Conservation (phyloP, 306 rosid genomes). For the Vigna hirtella region DNA sequence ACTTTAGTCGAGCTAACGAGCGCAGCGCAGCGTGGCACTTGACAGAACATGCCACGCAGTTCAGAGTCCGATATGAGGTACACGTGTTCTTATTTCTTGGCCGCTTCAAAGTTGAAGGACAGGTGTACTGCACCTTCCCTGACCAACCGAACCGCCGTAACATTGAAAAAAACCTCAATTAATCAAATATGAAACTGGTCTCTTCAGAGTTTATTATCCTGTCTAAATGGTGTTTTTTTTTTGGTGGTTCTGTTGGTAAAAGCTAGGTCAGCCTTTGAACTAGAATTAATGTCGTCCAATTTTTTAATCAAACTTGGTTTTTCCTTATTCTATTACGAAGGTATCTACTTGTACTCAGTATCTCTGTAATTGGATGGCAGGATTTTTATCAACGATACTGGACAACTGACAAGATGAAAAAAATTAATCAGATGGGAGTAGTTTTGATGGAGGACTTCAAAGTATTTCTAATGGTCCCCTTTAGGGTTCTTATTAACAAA, state of each 20-base stretch:
- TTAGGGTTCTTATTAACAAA: too few relatives aligned
- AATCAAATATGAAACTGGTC: conserved; percentile 8
- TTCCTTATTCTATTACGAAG: background rate
- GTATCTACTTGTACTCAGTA: background rate
- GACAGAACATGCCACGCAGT: background rate
- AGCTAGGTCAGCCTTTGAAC: background rate
- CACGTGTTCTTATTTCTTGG: background rate
- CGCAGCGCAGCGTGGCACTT: background rate
- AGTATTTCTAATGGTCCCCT: too few relatives aligned
- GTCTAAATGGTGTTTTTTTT: too few relatives aligned
- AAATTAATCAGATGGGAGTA: background rate
- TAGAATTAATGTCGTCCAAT: background rate
- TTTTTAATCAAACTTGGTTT: background rate
- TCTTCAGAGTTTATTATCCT: too few relatives aligned
- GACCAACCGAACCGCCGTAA: background rate
- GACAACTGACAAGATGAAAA: conserved; percentile 9
- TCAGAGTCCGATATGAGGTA: background rate
- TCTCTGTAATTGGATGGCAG: background rate
- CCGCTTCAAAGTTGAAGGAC: conserved; percentile 10
- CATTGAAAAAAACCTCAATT: background rate
- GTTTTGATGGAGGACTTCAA: too few relatives aligned
- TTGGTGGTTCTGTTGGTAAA: background rate
- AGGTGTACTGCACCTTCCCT: background rate
- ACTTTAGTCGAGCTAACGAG: conserved; percentile 19
- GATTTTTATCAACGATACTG: conserved; percentile 27